Conservation (phyloP, 2,329 filamentous ascomycete genomes). For the Penicillium sp. region DNA sequence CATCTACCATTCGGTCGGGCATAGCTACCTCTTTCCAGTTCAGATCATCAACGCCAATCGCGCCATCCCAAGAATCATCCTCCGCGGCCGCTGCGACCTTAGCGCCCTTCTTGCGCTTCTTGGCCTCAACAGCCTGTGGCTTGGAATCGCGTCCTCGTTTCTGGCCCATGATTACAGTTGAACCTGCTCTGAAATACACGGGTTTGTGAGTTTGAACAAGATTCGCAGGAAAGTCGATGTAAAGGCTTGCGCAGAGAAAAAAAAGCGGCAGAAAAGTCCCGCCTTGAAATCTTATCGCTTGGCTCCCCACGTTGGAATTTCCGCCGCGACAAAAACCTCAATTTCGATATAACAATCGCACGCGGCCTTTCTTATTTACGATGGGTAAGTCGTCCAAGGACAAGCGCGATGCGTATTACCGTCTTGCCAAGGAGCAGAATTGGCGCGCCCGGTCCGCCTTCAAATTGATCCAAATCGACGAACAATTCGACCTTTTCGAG, state of each 20-base stretch:
- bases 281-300: slow-evolving; percentile 37
- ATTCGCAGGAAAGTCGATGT: slow-evolving; percentile 2
- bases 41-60: slow-evolving; percentile 52
- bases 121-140: slow-evolving; percentile 26
- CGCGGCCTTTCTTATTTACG: background rate
- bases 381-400: slow-evolving; percentile 99
- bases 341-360: background rate
- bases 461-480: slow-evolving; percentile 94
- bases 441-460: slow-evolving; percentile 96
- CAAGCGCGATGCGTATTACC: slow-evolving; percentile 96
- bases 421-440: slow-evolving; percentile 96
- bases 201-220: background rate
- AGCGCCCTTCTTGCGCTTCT: slow-evolving; percentile 37
- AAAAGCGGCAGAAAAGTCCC: slow-evolving; percentile 38
- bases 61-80: slow-evolving; percentile 25
- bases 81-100: slow-evolving; percentile 15
- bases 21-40: slow-evolving; percentile 65
- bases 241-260: slow-evolving; percentile 25
- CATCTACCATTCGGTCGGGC: slow-evolving; percentile 79
- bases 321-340: slow-evolving; percentile 11
- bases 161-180: slow-evolving; percentile 31
- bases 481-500: slow-evolving; percentile 92
- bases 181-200: background rate
- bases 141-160: slow-evolving; percentile 39
- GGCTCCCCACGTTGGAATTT: slow-evolving; percentile 29